Percentiles rank a stretch among this genome's conserved stretches.
Conservation (phyloP, 768 basidiomycete species). For the Amanita phalloides region DNA sequence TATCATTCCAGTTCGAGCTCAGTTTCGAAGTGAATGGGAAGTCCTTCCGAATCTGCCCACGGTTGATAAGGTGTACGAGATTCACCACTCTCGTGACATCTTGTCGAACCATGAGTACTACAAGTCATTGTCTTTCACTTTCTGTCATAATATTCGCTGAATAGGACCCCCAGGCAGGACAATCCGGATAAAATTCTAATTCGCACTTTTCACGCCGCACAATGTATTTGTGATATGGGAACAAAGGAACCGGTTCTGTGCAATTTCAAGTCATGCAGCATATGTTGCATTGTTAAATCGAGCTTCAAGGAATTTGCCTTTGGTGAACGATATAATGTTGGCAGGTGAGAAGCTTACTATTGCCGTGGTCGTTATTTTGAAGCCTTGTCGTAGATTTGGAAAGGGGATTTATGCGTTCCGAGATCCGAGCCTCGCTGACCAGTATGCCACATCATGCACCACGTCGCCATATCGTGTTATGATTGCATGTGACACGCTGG, state of each 20-base stretch:
- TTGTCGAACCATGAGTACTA: conserved; percentile 37
- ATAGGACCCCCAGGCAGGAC: conserved; percentile 17
- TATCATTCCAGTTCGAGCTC: conserved; percentile 25
- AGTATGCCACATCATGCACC: conserved; percentile 53
- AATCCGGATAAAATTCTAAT: conserved; percentile 32
- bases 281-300: conserved; percentile 49
- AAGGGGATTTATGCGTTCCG: conserved; percentile 54
- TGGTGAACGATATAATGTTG: conserved; percentile 37
- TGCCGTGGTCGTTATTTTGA: neutral
- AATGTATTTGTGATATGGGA: conserved; percentile 62
- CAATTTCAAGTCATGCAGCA: conserved; percentile 52
- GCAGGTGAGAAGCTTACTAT: conserved; percentile 30
- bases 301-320: conserved; percentile 49
- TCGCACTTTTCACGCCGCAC: conserved; percentile 51
- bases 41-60: conserved; percentile 23
- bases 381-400: conserved; percentile 32
- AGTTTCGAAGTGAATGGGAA: conserved; percentile 50
- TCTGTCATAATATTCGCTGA: neutral
- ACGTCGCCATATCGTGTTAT: conserved; percentile 58
- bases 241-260: conserved; percentile 40
- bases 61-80: conserved; percentile 49
- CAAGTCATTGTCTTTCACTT: conserved; percentile 23
- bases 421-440: conserved; percentile 48
- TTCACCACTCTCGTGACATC: conserved; percentile 30
- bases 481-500: conserved; percentile 46